phyloP scores from a whole-genome alignment of 2,329 filamentous ascomycete species.

The Fusarium sp. region DNA sequence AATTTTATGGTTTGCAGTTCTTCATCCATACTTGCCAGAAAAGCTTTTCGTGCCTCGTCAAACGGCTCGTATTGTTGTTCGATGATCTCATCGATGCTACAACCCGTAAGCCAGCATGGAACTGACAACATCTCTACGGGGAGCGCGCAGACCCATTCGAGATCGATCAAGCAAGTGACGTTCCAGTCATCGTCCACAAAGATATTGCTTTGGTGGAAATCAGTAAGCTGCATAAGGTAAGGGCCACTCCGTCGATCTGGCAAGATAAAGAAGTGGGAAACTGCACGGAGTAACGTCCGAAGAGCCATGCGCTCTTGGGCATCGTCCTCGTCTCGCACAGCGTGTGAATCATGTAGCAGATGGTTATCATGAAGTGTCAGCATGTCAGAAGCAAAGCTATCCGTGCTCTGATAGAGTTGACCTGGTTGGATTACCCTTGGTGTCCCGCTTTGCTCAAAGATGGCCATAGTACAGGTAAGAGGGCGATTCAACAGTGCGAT shows the following conservation, averaged over 20 bases:
- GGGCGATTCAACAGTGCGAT: constrained; percentile 46
- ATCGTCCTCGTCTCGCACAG: constrained; percentile 43
- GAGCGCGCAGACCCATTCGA: constrained; percentile 50
- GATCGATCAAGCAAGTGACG: constrained; percentile 48
- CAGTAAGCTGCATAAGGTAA: constrained; percentile 46
- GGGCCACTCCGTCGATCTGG: constrained; percentile 40
- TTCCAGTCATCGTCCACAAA: constrained; percentile 52
- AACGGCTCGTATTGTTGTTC: constrained; percentile 25
- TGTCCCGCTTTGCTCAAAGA: constrained; percentile 49
- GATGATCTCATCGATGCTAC: constrained; percentile 34
- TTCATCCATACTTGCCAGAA: constrained; percentile 30
- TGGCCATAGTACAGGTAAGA: constrained; percentile 27
- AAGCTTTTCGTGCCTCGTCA: constrained; percentile 22
- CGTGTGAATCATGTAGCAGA: constrained; percentile 46
- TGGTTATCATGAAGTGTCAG: constrained; percentile 43
- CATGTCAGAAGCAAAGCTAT: constrained; percentile 45
- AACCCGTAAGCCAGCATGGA: constrained; percentile 49
- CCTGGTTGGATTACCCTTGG: constrained; percentile 47
- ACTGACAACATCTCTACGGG: constrained; percentile 48
- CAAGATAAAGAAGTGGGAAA: constrained; percentile 45
- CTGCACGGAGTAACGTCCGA: constrained; percentile 40
- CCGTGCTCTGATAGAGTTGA: constrained; percentile 47
- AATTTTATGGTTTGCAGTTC: constrained; percentile 8
- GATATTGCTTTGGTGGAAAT: constrained; percentile 51
- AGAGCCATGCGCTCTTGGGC: constrained; percentile 46